Evolutionary conservation across 1,284 basidiomycete species (phyloP), one percentile per base, ranked within the genome.

Genomic region (Trichosporon ovoides): DNA sequence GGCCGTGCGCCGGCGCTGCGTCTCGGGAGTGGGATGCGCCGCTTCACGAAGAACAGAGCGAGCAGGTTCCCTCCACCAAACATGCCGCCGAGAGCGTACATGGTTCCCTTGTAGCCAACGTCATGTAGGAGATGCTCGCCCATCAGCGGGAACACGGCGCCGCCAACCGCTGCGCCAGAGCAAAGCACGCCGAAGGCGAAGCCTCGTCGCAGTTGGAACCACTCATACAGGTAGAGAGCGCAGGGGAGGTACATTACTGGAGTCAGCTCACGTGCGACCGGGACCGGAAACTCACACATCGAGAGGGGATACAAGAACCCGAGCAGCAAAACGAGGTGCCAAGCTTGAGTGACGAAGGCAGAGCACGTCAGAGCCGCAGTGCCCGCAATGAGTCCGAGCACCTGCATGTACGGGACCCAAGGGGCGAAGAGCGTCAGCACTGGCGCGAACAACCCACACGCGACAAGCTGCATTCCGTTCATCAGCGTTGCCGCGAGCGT

Each of bases 241-340:
- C 70, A 69, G 1, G 76, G 75, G 33, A 78, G 59, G 56, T 74
- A 78, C 19, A 64, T 56, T 0, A 69, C 73, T 70, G 55, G 38
- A 1, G 51, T 43, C 13, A 54, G 12, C n/a, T 10, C 34, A 4
- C 3, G 22, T 3, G 3, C 4, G 18, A 18, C 5, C 9, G 36
- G 9, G 22, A 14, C 16, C 16, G 3, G 11, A 12, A n/a, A 66
- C 68, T 61, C 40, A 72, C 72, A 61, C 36, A 66, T 67, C 13
- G 67, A 62, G 28, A 73, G 57, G 3, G 76, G 74, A 38, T 75
- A 77, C 38, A 75, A 55, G 22, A 68, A 35, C 7, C 76, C 75
- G 9, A 74, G 60, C 1, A 70, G 71, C 19, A 78, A 31, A 37
- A 78, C 55, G 11, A 78, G 64, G 54, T 78, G 76, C 71, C 71